Conservation (phyloP, 1,284 basidiomycete species). For the Trichosporon faecale region DNA sequence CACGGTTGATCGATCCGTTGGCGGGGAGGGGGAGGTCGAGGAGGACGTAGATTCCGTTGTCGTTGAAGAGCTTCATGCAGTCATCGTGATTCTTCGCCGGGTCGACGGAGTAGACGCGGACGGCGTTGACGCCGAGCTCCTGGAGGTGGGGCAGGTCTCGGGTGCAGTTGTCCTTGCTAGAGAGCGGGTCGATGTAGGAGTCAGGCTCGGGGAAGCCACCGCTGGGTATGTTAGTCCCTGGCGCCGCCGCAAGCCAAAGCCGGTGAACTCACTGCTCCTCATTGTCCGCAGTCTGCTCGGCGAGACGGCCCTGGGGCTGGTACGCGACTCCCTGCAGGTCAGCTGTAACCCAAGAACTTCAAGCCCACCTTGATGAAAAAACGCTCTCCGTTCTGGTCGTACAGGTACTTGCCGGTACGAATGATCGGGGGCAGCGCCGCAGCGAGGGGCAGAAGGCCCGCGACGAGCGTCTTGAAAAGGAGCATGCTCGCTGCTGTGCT, state of each 20-base stretch:
- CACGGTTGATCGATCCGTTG: conserved; percentile 80
- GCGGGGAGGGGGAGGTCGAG: conserved; percentile 79
- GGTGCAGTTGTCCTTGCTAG: conserved; percentile 64
- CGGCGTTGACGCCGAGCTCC: conserved; percentile 57
- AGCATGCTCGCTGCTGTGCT: conserved; percentile 8
- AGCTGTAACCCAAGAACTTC: background rate
- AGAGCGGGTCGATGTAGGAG: conserved; percentile 64
- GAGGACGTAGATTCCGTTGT: conserved; percentile 84
- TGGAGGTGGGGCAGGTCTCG: conserved; percentile 76
- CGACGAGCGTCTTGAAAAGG: conserved; percentile 10
- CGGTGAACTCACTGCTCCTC: conserved; percentile 49
- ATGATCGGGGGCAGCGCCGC: conserved; percentile 45
- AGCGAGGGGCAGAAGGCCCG: conserved; percentile 25
- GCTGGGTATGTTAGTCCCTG: conserved; percentile 26
- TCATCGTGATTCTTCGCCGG: conserved; percentile 74
- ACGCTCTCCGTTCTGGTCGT: conserved; percentile 64
- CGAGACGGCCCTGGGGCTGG: conserved; percentile 70
- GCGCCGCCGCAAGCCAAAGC: background rate
- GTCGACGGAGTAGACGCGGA: conserved; percentile 83
- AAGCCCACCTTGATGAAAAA: conserved; percentile 73
- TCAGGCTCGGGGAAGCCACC: conserved; percentile 66
- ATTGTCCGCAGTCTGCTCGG: conserved; percentile 55
- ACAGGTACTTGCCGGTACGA: conserved; percentile 65
- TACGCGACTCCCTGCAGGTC: conserved; percentile 69
- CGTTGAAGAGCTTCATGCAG: conserved; percentile 75